A percentile compares a stretch with the other conserved stretches of the same genome.
Evolutionary conservation across 2,329 filamentous ascomycete species (phyloP).

Genomic region (Aphanoascus verrucosus): DNA sequence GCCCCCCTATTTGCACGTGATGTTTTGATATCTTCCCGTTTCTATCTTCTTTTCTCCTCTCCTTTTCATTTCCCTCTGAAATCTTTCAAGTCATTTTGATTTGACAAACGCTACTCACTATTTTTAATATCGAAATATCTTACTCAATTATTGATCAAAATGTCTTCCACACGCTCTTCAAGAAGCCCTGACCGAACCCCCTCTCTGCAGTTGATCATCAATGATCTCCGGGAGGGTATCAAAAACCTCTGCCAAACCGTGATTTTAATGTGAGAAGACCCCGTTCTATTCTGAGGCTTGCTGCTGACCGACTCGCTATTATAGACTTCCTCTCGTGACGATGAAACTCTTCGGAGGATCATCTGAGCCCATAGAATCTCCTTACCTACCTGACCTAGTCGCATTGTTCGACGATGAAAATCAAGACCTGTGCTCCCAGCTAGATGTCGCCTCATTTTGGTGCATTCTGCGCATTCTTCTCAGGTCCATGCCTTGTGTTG

Average conservation of each 20-base stretch:
- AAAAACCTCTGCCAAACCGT: not conserved
- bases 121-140: no score
- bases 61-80: no score
- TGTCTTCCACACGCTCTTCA: not conserved
- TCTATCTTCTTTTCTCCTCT: no score
- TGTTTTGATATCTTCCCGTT: no score
- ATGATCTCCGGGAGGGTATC: slow-evolving; percentile 8
- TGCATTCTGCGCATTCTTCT: slow-evolving; percentile 16
- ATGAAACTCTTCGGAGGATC: slow-evolving; percentile 10
- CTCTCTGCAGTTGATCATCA: not conserved
- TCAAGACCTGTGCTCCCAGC: slow-evolving; percentile 8
- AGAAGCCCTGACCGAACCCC: no score
- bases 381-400: slow-evolving; percentile 10
- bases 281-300: not conserved
- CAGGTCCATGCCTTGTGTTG: slow-evolving; percentile 10
- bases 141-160: not conserved
- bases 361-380: not conserved
- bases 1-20: no score
- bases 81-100: no score
- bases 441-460: slow-evolving; percentile 15
- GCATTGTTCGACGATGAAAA: slow-evolving; percentile 13
- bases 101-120: no score
- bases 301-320: not conserved
- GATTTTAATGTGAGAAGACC: slow-evolving; percentile 12
- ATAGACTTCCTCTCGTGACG: slow-evolving; percentile 11